Evolutionary conservation across 306 rosid species (phyloP).

Genomic region (Potentilla sterilis): DNA sequence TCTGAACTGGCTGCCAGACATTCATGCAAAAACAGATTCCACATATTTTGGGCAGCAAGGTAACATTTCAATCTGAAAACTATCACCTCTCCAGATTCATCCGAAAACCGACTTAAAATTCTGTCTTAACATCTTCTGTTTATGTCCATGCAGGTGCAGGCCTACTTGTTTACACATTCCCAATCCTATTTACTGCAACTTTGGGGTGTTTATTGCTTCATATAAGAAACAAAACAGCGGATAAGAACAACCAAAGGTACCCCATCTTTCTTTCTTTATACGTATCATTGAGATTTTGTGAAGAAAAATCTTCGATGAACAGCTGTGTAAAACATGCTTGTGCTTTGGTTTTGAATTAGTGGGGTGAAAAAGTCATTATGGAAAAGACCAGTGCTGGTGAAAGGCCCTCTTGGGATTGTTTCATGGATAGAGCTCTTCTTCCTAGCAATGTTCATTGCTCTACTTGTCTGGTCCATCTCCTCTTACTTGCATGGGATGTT

Average conservation of each 20-base stretch:
- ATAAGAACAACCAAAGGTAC: slow-evolving; percentile 31
- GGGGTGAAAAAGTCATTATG: slow-evolving; percentile 28
- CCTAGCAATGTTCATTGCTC: slow-evolving; percentile 38
- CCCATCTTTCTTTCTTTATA: background rate
- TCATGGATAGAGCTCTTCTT: slow-evolving; percentile 43
- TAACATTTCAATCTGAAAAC: background rate
- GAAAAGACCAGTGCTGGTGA: slow-evolving; percentile 44
- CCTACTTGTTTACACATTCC: slow-evolving; percentile 45
- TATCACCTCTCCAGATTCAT: background rate
- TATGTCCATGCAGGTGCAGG: slow-evolving; percentile 31
- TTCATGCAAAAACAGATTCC: slow-evolving; percentile 43
- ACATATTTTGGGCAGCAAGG: slow-evolving; percentile 51
- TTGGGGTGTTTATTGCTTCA: slow-evolving; percentile 47
- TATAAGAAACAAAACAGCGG: slow-evolving; percentile 22
- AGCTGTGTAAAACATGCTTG: background rate
- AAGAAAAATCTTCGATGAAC: background rate
- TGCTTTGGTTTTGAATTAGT: slow-evolving; percentile 13
- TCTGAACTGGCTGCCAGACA: slow-evolving; percentile 37
- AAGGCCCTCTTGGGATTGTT: slow-evolving; percentile 54
- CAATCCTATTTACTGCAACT: slow-evolving; percentile 40
- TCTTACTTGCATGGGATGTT: slow-evolving; percentile 47
- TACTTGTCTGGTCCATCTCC: slow-evolving; percentile 50
- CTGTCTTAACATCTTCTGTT: background rate
- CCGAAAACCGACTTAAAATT: background rate
- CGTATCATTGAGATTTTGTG: background rate